These are phyloP conservation scores for Penicillium sp. DNA, from an alignment of 2,329 filamentous ascomycete species.

Conservation along the genomic window DNA sequence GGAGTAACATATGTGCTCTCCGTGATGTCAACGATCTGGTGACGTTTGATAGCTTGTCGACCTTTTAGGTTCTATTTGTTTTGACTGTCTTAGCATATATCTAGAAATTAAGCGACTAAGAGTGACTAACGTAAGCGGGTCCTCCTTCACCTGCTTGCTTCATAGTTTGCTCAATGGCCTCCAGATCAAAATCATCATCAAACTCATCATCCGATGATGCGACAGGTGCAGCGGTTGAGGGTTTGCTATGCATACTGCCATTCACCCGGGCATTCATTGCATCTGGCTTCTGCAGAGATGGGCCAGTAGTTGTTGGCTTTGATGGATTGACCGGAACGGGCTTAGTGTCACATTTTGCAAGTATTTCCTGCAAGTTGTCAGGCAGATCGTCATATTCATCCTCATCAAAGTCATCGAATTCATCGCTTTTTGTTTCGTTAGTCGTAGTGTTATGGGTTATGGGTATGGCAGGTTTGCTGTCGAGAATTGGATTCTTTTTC, in stretches of 20 bases:
- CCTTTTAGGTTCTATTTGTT: conserved; percentile 57
- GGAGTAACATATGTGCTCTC: conserved; percentile 60
- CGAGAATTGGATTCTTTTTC: not conserved
- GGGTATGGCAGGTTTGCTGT: conserved; percentile 4
- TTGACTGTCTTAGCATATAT: conserved; percentile 54
- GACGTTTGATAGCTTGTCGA: conserved; percentile 70
- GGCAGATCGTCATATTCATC: conserved; percentile 58
- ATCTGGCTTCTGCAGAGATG: conserved; percentile 12
- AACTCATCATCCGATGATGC: conserved; percentile 60
- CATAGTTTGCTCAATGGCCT: conserved; percentile 54
- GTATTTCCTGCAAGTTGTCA: conserved; percentile 51
- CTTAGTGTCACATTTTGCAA: conserved; percentile 47
- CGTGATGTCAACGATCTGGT: conserved; percentile 66
- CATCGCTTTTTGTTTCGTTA: conserved; percentile 17
- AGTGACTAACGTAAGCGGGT: conserved; percentile 58
- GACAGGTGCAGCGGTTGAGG: conserved; percentile 4
- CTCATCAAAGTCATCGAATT: conserved; percentile 56
- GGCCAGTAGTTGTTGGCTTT: conserved; percentile 8
- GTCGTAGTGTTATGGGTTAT: conserved; percentile 7
- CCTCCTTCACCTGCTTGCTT: conserved; percentile 56
- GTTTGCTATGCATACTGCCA: not conserved
- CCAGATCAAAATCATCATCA: conserved; percentile 57
- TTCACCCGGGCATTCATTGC: not conserved
- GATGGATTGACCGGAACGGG: conserved; percentile 10
- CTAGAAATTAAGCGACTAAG: conserved; percentile 28